A percentile compares a stretch with the other conserved stretches of the same genome.
Conservation (phyloP, 1,284 basidiomycete genomes). For the Tremellales sp. region DNA sequence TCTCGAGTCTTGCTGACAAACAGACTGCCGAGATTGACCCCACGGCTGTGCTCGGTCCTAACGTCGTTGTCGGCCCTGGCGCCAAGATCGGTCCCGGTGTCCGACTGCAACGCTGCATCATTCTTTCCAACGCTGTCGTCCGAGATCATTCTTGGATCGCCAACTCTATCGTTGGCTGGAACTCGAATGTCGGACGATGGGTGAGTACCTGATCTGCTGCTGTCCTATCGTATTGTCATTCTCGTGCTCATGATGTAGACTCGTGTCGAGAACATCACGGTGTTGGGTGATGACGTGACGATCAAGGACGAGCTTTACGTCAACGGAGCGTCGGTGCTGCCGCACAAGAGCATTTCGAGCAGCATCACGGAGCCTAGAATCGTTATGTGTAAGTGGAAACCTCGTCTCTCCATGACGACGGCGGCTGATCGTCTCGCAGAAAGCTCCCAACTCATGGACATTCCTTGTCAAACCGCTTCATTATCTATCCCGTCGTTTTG, state of each 20-base stretch:
- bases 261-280: slow-evolving; percentile 53
- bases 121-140: slow-evolving; percentile 52
- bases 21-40: slow-evolving; percentile 53
- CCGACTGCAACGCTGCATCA: slow-evolving; percentile 54
- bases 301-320: slow-evolving; percentile 56
- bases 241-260: too few species aligned
- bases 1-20: slow-evolving; percentile 9
- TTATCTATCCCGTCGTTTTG: too few species aligned
- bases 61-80: slow-evolving; percentile 54
- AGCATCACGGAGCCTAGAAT: slow-evolving; percentile 51
- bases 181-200: slow-evolving; percentile 54
- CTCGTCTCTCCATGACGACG: too few species aligned
- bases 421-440: too few species aligned
- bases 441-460: too few species aligned
- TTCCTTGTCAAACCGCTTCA: too few species aligned
- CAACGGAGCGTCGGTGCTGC: slow-evolving; percentile 53
- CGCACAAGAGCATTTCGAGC: slow-evolving; percentile 53
- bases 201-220: slow-evolving; percentile 22
- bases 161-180: slow-evolving; percentile 55
- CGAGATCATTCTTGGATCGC: slow-evolving; percentile 55
- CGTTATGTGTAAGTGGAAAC: slow-evolving; percentile 45
- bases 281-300: slow-evolving; percentile 54
- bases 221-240: background rate
- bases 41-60: slow-evolving; percentile 52
- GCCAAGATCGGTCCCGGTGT: slow-evolving; percentile 53